Evolutionary conservation across 768 basidiomycete species (phyloP).

Genomic region (Tricholoma saponaceum): DNA sequence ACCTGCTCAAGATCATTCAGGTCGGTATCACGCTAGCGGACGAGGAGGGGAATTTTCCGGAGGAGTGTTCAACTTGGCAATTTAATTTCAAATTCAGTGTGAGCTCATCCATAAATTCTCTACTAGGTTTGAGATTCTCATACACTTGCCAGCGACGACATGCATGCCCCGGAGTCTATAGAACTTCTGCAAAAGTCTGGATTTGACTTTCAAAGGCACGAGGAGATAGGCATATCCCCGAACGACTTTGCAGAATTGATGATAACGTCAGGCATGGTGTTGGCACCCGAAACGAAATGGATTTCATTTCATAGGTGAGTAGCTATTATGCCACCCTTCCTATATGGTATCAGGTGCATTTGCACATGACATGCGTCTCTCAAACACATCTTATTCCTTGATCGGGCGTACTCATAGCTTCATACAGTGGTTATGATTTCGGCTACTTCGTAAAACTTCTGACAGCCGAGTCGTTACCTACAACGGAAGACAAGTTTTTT

Average conservation of each 20-base stretch:
- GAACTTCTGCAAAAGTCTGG: slow-evolving; percentile 93
- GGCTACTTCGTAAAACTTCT: slow-evolving; percentile 97
- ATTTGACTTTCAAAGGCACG: slow-evolving; percentile 91
- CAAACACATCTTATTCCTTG: neutral
- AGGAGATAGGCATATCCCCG: slow-evolving; percentile 87
- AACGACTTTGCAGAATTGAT: slow-evolving; percentile 96
- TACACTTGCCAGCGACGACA: slow-evolving; percentile 71
- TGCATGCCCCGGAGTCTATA: slow-evolving; percentile 97
- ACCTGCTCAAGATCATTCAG: slow-evolving; percentile 96
- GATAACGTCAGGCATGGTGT: slow-evolving; percentile 93
- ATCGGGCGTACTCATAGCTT: slow-evolving; percentile 3
- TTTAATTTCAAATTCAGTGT: slow-evolving; percentile 97
- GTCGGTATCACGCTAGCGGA: slow-evolving; percentile 93
- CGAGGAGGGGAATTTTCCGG: slow-evolving; percentile 88
- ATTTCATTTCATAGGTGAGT: slow-evolving; percentile 96
- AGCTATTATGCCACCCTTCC: neutral
- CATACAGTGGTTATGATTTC: slow-evolving; percentile 91
- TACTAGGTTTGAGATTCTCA: neutral
- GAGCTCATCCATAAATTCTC: slow-evolving; percentile 23
- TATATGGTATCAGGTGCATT: neutral
- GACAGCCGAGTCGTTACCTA: slow-evolving; percentile 80
- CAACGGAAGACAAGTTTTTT: slow-evolving; percentile 88
- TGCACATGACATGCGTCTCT: neutral
- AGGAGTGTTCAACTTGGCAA: slow-evolving; percentile 94
- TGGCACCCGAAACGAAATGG: slow-evolving; percentile 89